phyloP scores from a whole-genome alignment of 2,329 filamentous ascomycete species.

The Didymosphaeria variabile region DNA sequence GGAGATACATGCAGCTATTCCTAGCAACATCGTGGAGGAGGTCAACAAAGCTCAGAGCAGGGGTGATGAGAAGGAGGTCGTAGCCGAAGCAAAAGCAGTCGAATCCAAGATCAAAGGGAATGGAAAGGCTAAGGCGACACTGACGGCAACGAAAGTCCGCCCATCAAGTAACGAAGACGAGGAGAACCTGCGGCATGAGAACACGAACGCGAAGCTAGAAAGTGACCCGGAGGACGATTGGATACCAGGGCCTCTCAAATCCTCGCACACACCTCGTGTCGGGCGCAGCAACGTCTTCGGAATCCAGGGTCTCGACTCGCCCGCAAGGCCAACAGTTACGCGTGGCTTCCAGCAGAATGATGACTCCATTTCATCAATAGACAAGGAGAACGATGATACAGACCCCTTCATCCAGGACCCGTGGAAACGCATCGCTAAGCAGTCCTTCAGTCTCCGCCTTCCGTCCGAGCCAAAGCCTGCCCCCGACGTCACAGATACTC shows the following conservation, averaged over 20 bases:
- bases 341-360: neutral
- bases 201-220: conserved; percentile 33
- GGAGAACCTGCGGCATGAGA: conserved; percentile 38
- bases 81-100: conserved; percentile 23
- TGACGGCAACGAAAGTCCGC: conserved; percentile 31
- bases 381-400: conserved; percentile 26
- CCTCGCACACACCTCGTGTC: conserved; percentile 25
- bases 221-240: conserved; percentile 48
- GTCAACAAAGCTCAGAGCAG: conserved; percentile 64
- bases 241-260: conserved; percentile 43
- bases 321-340: conserved; percentile 21
- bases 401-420: conserved; percentile 38
- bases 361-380: neutral
- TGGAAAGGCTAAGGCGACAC: conserved; percentile 31
- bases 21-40: conserved; percentile 52
- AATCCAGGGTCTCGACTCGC: conserved; percentile 38
- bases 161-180: conserved; percentile 38
- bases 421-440: conserved; percentile 26
- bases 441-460: conserved; percentile 33
- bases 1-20: conserved; percentile 67
- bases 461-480: conserved; percentile 20
- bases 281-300: conserved; percentile 42
- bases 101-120: conserved; percentile 36
- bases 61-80: conserved; percentile 58
- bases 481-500: conserved; percentile 25